Evolutionary conservation across 306 rosid species (phyloP).

Genomic region (Casuarina equisetifolia): DNA sequence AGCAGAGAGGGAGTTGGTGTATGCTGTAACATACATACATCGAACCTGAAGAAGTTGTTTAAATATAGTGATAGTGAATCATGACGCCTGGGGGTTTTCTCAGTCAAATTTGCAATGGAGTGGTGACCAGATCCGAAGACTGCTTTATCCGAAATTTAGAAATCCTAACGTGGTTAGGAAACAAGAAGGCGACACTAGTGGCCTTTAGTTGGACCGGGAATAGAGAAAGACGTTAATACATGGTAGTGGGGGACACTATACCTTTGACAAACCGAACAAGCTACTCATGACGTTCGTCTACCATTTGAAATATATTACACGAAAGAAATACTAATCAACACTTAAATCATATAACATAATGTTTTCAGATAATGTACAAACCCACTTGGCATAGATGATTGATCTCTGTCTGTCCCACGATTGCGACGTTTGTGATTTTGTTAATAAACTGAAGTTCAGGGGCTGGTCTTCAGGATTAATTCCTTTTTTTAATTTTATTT

Average conservation of each 20-base stretch:
- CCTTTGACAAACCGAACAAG: slow-evolving; percentile 10
- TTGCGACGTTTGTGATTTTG: not conserved
- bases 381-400: slow-evolving; percentile 18
- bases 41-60: not conserved
- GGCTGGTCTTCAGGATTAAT: not conserved
- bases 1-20: not conserved
- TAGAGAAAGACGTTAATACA: slow-evolving; percentile 20
- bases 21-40: not conserved
- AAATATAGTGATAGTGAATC: not conserved
- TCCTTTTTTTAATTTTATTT: not conserved
- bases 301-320: slow-evolving; percentile 2
- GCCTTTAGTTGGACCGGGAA: slow-evolving; percentile 3
- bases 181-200: slow-evolving; percentile 16
- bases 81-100: slow-evolving; percentile 1
- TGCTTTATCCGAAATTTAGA: slow-evolving; percentile 5
- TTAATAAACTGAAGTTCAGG: not conserved
- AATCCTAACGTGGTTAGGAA: too few relatives aligned
- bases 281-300: slow-evolving; percentile 16
- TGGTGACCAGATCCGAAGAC: slow-evolving; percentile 4
- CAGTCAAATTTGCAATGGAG: slow-evolving; percentile 29
- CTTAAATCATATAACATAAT: not conserved
- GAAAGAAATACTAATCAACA: not conserved
- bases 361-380: not conserved
- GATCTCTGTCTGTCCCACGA: slow-evolving; percentile 15
- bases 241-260: slow-evolving; percentile 25